Evolutionary conservation across 352 stramenopile species (phyloP).

Genomic region (Phytophthora litchii): DNA sequence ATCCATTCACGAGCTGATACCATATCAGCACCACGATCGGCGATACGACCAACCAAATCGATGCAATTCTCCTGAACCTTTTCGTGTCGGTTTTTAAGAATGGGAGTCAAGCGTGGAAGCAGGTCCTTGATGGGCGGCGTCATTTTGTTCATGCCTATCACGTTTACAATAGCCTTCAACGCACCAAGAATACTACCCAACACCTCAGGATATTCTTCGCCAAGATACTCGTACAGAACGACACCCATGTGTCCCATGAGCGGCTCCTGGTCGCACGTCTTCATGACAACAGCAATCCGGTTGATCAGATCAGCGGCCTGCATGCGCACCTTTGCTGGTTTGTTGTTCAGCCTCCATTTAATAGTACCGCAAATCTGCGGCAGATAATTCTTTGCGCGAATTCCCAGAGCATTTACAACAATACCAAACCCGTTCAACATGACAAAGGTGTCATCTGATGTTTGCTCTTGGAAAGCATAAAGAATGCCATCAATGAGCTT

Average conservation of each 20-base stretch:
- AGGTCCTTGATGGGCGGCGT: constrained; percentile 99
- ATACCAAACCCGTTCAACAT: constrained; percentile 99
- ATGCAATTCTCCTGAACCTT: constrained; percentile 98
- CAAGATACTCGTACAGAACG: constrained; percentile 99
- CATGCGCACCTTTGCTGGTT: constrained; percentile 98
- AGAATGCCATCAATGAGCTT: constrained; percentile 99
- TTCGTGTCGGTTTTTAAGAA: constrained; percentile 99
- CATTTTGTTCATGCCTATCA: constrained; percentile 99
- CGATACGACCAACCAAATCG: constrained; percentile 98
- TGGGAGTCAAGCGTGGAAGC: constrained; percentile 98
- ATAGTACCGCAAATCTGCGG: constrained; percentile 99
- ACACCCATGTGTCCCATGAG: constrained; percentile 99
- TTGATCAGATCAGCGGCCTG: constrained; percentile 99
- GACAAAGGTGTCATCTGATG: constrained; percentile 92
- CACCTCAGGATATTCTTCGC: constrained; percentile 99
- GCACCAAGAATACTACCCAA: constrained; percentile 98
- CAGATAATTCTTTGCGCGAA: constrained; percentile 98
- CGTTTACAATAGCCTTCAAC: constrained; percentile 98
- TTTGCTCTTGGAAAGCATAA: constrained; percentile 99
- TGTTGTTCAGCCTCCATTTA: constrained; percentile 99
- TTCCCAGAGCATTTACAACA: constrained; percentile 97
- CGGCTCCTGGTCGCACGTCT: constrained; percentile 98
- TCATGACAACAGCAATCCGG: constrained; percentile 98
- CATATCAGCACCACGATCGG: constrained; percentile 97
- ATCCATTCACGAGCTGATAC: constrained; percentile 99